These are phyloP conservation scores for Teratosphaeria pseudoeucalypti DNA, from an alignment of 2,329 filamentous ascomycete genomes.

Conservation along the genomic window DNA sequence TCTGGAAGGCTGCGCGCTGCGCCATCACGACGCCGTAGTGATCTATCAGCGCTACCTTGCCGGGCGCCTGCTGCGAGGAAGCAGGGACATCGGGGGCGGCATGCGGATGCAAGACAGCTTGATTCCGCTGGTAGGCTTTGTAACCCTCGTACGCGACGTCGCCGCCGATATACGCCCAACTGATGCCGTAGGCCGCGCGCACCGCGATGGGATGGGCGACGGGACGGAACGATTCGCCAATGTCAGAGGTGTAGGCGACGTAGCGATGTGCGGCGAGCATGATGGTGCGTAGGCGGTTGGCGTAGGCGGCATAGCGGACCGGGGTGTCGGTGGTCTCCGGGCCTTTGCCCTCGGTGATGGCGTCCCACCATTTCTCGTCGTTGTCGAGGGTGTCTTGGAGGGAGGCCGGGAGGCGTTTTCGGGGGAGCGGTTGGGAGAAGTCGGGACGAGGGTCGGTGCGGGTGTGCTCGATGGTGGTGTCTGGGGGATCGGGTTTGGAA, in stretches of 20 bases:
- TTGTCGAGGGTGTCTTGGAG: conserved; percentile 47
- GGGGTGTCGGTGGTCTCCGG: conserved; percentile 74
- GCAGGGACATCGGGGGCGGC: conserved; percentile 31
- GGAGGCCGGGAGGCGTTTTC: conserved; percentile 42
- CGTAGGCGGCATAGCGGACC: conserved; percentile 88
- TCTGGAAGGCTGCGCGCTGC: conserved; percentile 83
- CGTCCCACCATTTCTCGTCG: conserved; percentile 61
- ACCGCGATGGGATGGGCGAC: conserved; percentile 80
- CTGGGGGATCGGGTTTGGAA: conserved; percentile 5
- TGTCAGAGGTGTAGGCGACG: conserved; percentile 89
- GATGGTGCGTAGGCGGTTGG: conserved; percentile 54
- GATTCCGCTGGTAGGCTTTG: conserved; percentile 85
- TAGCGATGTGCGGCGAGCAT: conserved; percentile 87
- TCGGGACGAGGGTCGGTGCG: conserved; percentile 37
- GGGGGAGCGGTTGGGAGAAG: conserved; percentile 38
- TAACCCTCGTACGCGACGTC: conserved; percentile 91
- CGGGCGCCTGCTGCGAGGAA: conserved; percentile 4
- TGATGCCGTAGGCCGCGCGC: conserved; percentile 74
- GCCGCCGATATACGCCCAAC: conserved; percentile 83
- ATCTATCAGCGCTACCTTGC: conserved; percentile 59
- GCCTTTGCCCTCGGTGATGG: conserved; percentile 50
- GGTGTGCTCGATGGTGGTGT: conserved; percentile 31
- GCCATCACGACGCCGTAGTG: conserved; percentile 88
- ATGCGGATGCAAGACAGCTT: conserved; percentile 60
- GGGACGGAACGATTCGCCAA: conserved; percentile 91